phyloP scores from a whole-genome alignment of 2,329 filamentous ascomycete genomes.

The Huntiella omanensis region DNA sequence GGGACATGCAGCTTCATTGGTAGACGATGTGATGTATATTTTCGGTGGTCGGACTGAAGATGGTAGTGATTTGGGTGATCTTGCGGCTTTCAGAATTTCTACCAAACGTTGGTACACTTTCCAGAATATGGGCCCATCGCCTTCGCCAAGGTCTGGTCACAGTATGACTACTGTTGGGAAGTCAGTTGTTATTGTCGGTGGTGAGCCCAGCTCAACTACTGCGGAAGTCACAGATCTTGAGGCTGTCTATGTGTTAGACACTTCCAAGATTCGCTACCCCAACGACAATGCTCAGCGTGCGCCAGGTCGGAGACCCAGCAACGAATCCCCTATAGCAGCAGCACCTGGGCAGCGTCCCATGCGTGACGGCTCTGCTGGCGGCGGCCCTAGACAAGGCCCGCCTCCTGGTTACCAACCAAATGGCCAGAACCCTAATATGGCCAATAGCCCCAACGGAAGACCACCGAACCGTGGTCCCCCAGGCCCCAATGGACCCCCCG shows the following conservation, averaged over 20 bases:
- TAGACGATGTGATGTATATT: conserved; percentile 98
- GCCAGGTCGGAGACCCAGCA: conserved; percentile 25
- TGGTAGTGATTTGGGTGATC: conserved; percentile 75
- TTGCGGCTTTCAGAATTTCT: conserved; percentile 59
- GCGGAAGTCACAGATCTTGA: conserved; percentile 69
- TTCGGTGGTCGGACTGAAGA: conserved; percentile 94
- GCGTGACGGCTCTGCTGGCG: conserved; percentile 32
- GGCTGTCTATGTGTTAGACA: conserved; percentile 82
- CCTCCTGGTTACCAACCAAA: conserved; percentile 21
- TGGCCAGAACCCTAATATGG: conserved; percentile 12
- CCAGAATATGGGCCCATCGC: conserved; percentile 96
- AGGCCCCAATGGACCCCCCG: conserved; percentile 1
- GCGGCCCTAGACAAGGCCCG: conserved; percentile 21
- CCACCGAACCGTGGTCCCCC: conserved; percentile 29
- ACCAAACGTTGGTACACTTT: conserved; percentile 96
- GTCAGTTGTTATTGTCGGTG: conserved; percentile 77
- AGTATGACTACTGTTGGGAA: conserved; percentile 95
- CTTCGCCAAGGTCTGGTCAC: conserved; percentile 82
- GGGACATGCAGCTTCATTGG: conserved; percentile 80
- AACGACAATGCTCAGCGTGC: conserved; percentile 39
- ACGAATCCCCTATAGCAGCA: conserved; percentile 17
- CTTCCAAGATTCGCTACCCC: conserved; percentile 88
- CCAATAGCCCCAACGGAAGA: conserved; percentile 15
- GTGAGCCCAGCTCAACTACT: conserved; percentile 78
- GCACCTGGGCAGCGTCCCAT: conserved; percentile 22